Percentiles rank a stretch among this genome's conserved stretches.
Evolutionary conservation across 768 basidiomycete genomes (phyloP).

Genomic region (Trametes elegans): DNA sequence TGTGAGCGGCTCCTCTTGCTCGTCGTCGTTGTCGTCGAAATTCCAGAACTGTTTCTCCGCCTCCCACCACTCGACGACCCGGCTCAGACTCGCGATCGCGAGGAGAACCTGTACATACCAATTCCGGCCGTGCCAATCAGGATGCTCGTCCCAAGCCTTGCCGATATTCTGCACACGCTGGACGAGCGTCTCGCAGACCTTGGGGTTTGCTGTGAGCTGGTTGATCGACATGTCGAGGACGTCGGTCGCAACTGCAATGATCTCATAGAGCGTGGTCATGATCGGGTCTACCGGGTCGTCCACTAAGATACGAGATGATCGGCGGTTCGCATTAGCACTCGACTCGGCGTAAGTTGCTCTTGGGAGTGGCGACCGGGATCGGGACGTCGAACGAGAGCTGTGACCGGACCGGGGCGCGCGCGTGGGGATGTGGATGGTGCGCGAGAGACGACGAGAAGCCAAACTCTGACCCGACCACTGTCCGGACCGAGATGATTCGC

Average conservation of each 20-base stretch:
- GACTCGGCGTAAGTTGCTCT: conserved; percentile 66
- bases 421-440: conserved; percentile 74
- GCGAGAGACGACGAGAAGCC: conserved; percentile 78
- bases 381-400: conserved; percentile 91
- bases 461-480: conserved; percentile 51
- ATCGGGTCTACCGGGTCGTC: conserved; percentile 89
- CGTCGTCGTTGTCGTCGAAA: conserved; percentile 89
- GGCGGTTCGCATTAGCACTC: conserved; percentile 62
- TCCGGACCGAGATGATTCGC: conserved; percentile 41
- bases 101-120: conserved; percentile 98
- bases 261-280: conserved; percentile 85
- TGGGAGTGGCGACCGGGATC: conserved; percentile 91
- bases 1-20: conserved; percentile 85
- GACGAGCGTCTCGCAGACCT: conserved; percentile 82
- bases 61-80: conserved; percentile 99
- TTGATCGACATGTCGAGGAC: conserved; percentile 86
- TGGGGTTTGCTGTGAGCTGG: conserved; percentile 82
- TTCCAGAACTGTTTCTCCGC: conserved; percentile 99
- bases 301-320: conserved; percentile 78
- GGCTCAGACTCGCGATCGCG: conserved; percentile 91
- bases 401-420: conserved; percentile 69
- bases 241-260: conserved; percentile 92
- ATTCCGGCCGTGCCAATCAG: conserved; percentile 95
- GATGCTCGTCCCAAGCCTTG: conserved; percentile 95
- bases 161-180: conserved; percentile 90